Conservation (phyloP, 345 rosid genomes). For the Capsella bursapastoris region DNA sequence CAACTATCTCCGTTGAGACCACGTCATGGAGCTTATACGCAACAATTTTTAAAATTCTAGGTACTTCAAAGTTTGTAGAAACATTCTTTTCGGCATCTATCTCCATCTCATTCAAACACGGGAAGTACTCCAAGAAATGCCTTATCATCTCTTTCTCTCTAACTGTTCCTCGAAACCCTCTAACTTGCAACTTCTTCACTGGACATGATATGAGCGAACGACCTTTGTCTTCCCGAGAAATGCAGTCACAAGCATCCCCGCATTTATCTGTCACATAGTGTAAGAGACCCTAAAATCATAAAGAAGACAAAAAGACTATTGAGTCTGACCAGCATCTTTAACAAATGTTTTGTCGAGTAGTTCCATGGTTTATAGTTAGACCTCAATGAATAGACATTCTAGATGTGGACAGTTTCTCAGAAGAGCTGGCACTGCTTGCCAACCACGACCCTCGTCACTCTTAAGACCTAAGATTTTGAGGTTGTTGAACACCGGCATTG, state of each 20-base stretch:
- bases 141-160: constrained; percentile 2
- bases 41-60: too few species aligned
- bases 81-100: neutral
- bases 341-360: too few species aligned
- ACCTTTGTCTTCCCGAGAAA: constrained; percentile 10
- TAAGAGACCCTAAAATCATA: constrained; percentile 18
- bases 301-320: neutral
- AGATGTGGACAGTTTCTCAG: constrained; percentile 15
- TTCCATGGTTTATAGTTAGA: too few species aligned
- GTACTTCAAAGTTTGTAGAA: neutral
- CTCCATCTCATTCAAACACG: constrained; percentile 7
- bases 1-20: too few species aligned
- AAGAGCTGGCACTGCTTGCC: constrained; percentile 27
- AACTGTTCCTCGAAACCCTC: neutral
- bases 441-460: neutral
- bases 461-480: neutral
- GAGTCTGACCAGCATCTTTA: too few species aligned
- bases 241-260: constrained; percentile 8
- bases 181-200: constrained; percentile 19
- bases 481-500: constrained; percentile 18
- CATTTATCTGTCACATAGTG: constrained; percentile 10
- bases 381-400: neutral
- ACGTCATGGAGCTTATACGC: too few species aligned
- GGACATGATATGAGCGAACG: constrained; percentile 7
- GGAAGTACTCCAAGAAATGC: neutral